Base-by-base conservation (phyloP, 805 yeast species). In the Metschnikowia arizonensis region DNA sequence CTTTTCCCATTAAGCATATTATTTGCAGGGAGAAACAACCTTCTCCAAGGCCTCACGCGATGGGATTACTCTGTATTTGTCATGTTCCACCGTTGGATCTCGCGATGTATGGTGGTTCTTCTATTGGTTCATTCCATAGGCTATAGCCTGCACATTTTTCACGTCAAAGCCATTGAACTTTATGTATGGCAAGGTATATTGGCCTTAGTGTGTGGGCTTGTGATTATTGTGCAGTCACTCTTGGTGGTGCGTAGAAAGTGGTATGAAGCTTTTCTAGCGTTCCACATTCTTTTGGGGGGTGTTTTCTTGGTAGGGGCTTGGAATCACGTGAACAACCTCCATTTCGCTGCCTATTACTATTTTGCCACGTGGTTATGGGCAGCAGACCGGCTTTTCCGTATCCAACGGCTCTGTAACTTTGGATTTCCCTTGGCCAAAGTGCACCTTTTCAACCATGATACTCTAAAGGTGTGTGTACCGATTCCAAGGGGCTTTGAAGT, bases 401-500 rank as follows among this genome's bases (percentile, higher is more conserved):
- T 82, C 9, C 64, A 73, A 1, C 73, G 88, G 44, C 61, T 87
- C 1, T 43, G 74, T 11, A 57, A 66, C 26, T 82, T 83, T 50
- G 96, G 96, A 5, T 78, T 74, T 19, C 76, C 80, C 19, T 59
- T 66, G 11, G 85, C 83, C 1, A 54, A 64, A 5, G 71, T 75
- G 19, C 51, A 57, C n/a, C 58, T 76, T 8, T 57, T 65, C 17
- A 72, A 69, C 19, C 71, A 68, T 37, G 73, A 81, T 37, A 65
- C 80, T 1, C 64, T 81, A 32, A 72, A 74, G 50, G 66, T 82
- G 18, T 63, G 69, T 12, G 69, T 80, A 10, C 74, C 74, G 15
- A 73, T 70, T 33, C 82, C 86, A 1, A 65, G 69, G 3, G 61
- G 71, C 53, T 82, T 85, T 82, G 66, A 69, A 19, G 69, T 76